Conservation (phyloP, 306 rosid species). For the Cucurbita argyrosperma region DNA sequence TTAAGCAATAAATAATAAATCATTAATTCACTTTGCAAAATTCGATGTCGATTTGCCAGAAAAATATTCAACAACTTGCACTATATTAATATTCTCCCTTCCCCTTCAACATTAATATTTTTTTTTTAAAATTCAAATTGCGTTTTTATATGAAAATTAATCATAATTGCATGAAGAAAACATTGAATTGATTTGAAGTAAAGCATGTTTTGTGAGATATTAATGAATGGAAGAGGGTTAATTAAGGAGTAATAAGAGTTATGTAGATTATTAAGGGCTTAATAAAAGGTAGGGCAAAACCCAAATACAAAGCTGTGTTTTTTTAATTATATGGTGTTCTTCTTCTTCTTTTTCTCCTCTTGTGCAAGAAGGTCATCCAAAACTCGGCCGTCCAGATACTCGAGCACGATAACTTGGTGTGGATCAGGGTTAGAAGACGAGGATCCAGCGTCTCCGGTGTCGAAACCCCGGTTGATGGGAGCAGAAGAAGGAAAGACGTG, state of each 20-base stretch:
- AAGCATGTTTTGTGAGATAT: neutral
- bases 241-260: neutral
- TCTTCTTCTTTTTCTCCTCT: neutral
- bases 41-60: constrained; percentile 3
- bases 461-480: neutral
- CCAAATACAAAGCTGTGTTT: neutral
- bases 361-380: constrained; percentile 6
- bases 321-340: neutral
- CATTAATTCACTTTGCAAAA: neutral
- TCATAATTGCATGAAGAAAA: too few relatives aligned
- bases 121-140: too few relatives aligned
- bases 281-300: neutral
- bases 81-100: neutral
- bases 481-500: neutral
- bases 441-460: neutral
- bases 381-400: neutral
- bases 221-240: neutral
- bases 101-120: neutral
- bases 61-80: constrained; percentile 1
- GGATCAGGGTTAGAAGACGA: neutral
- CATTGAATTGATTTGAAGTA: too few relatives aligned
- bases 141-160: too few relatives aligned
- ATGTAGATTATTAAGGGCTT: neutral
- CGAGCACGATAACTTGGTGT: neutral
- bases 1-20: neutral